phyloP scores from a whole-genome alignment of 176 grass and related monocot genomes.

The Lolium rigidum region DNA sequence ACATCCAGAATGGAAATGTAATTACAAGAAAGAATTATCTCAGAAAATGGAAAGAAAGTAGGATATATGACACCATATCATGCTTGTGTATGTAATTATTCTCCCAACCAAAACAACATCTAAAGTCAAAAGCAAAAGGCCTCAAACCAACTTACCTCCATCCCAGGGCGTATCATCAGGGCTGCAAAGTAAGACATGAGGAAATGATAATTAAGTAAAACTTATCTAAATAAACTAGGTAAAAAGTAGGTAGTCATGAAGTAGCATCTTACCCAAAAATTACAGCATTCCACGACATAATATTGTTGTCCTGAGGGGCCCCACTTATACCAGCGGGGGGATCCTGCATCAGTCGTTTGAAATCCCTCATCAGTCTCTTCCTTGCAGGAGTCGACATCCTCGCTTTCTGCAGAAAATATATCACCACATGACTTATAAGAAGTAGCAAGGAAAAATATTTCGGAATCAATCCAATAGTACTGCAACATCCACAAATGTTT shows the following conservation, averaged over 20 bases:
- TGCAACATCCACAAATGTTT: constrained; percentile 8
- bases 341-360: constrained; percentile 64
- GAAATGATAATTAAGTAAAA: neutral
- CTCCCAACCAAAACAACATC: neutral
- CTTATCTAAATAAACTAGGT: neutral
- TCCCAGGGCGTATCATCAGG: constrained; percentile 71
- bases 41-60: constrained; percentile 9
- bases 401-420: constrained; percentile 28
- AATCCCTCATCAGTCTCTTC: constrained; percentile 66
- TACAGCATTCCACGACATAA: constrained; percentile 59
- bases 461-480: neutral
- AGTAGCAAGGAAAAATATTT: neutral
- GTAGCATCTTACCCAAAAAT: constrained; percentile 50
- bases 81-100: constrained; percentile 29
- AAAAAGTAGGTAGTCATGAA: neutral
- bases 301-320: constrained; percentile 60
- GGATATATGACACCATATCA: neutral
- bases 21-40: neutral
- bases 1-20: neutral
- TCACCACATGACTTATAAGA: constrained; percentile 23
- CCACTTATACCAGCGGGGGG: constrained; percentile 57
- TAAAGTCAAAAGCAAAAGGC: constrained; percentile 3
- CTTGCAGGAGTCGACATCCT: constrained; percentile 58
- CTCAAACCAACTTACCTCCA: constrained; percentile 50
- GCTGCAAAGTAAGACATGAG: constrained; percentile 43